Evolutionary conservation across 306 rosid genomes (phyloP), one percentile per base, ranked within the genome.

Genomic region (Dryas drummondii): DNA sequence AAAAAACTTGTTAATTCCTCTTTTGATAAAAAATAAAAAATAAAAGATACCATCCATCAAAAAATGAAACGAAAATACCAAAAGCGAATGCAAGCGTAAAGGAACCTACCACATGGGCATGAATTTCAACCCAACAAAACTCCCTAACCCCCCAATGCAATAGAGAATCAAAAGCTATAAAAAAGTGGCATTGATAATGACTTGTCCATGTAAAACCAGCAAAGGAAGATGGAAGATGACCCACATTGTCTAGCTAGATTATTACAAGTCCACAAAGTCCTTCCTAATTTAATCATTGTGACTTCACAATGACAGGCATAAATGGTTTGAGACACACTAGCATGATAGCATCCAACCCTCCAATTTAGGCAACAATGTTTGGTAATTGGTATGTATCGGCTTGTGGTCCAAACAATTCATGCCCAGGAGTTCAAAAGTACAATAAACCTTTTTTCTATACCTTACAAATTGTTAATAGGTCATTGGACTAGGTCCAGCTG

Each of bases 241-340:
- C 73, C 40, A 22, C 64, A 71, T 11, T 54, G 53, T 55, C 41
- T 71, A 17, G 17, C 19, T 71, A 27, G 51, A 71, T 55, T 40
- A 10, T 51, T 41, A 54, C 50, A n/a, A 11, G 73, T 32, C 15
- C 50, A 51, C 62, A 37, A 9, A 4, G 69, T 52, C 15, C 22
- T 49, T 9, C 44, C 60, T 6, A 69, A 15, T 64, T 40, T 19
- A 27, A 19, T 71, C 0, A 71, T 12, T 42, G 44, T 71, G 65
- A 19, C 54, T 44, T 3, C 27, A 42, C 17, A 54, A 17, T 22
- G 19, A 27, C 32, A 6, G 17, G 45, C 45, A n/a, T 4, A 27
- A 2, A 5, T 8, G 9, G 65, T 27, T 32, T 27, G 65, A 27
- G 9, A 12, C 7, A 1, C 44, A 22, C 5, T 16, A n/a, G n/a